A percentile compares a stretch with the other conserved stretches of the same genome.
Evolutionary conservation across 2,329 filamentous ascomycete genomes (phyloP).

Genomic region (Aulographum hederae): DNA sequence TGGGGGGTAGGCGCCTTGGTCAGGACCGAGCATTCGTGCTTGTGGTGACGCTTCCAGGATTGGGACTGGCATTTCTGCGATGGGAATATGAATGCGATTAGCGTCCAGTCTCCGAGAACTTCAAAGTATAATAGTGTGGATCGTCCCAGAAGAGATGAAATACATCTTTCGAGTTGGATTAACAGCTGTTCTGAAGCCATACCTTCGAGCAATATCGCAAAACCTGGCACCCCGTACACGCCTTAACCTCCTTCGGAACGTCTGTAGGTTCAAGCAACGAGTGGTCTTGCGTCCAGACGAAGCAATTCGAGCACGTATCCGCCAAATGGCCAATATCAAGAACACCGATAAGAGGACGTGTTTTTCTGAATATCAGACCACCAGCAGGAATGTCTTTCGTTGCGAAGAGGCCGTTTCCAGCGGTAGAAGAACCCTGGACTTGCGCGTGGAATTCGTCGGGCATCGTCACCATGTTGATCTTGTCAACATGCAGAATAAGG

Average conservation of each 20-base stretch:
- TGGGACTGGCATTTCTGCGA: constrained; percentile 37
- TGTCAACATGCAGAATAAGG: too few relatives aligned
- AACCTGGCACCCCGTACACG: constrained; percentile 37
- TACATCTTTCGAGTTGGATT: neutral
- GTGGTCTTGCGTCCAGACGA: constrained; percentile 25
- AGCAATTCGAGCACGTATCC: constrained; percentile 41
- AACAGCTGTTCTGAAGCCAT: constrained; percentile 7
- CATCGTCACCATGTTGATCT: neutral
- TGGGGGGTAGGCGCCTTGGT: constrained; percentile 17
- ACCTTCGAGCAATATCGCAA: constrained; percentile 44
- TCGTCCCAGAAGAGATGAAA: neutral
- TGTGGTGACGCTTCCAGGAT: constrained; percentile 41
- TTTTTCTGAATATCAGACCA: constrained; percentile 28
- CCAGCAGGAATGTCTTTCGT: constrained; percentile 27
- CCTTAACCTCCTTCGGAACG: too few relatives aligned
- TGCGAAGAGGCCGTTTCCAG: constrained; percentile 38
- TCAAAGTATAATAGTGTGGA: neutral
- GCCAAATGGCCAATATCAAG: constrained; percentile 32
- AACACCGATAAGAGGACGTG: constrained; percentile 34
- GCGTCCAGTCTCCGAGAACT: neutral
- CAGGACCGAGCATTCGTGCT: constrained; percentile 38
- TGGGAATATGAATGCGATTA: neutral
- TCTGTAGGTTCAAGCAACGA: constrained; percentile 5
- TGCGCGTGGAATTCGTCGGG: neutral
- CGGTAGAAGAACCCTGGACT: constrained; percentile 5